Evolutionary conservation across 179 eudicot species (phyloP), one percentile per base, ranked within the genome.

Genomic region (Kewa caespitosa): DNA sequence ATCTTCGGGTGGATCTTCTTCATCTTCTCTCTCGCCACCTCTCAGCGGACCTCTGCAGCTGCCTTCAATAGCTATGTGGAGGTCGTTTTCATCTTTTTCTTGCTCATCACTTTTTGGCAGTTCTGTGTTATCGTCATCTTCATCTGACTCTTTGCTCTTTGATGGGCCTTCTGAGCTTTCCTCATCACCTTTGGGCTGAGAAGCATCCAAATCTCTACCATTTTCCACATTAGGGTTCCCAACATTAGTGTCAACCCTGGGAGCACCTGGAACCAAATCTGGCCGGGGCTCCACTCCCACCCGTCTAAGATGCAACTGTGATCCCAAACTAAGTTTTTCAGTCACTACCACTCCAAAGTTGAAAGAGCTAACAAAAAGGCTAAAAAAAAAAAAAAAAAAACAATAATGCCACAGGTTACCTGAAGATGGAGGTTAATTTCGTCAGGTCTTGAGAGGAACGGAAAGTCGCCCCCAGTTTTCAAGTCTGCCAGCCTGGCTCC

Each of bases 381-480:
- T 18, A 72, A 63, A 23, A 8, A 42, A 42, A 46, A 11, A 3
- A 8, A n/a, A n/a, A n/a, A n/a, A 25, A 43, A 9, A 20, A 18
- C 13, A 61, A 18, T 38, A 69, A 34, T 34, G 10, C 38, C 22
- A 60, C 20, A 32, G 11, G 20, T 20, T 84, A 96, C 99, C 98
- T 91, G 98, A 86, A 96, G 96, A 84, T 96, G 97, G 67, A 96
- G 91, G 84, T 94, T 96, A 50, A 96, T 92, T 90, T 96, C 99
- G 70, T 96, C 99, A 3, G 99, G 89, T n/a, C 98, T 90, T 20
- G 99, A 93, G 73, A 96, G 89, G 84, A 91, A 96, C 17, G 99
- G 99, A 71, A 93, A 96, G 81, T 96, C 99, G 28, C 99, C 99
- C 63, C 98, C 99, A 34, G 82, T 85, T 84, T 96, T 96, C 76